Percentiles rank a stretch among this genome's conserved stretches.
These are phyloP conservation scores for Vaccinium macrocarpon DNA, from an alignment of 148 eudicot species.

Conservation along the genomic window DNA sequence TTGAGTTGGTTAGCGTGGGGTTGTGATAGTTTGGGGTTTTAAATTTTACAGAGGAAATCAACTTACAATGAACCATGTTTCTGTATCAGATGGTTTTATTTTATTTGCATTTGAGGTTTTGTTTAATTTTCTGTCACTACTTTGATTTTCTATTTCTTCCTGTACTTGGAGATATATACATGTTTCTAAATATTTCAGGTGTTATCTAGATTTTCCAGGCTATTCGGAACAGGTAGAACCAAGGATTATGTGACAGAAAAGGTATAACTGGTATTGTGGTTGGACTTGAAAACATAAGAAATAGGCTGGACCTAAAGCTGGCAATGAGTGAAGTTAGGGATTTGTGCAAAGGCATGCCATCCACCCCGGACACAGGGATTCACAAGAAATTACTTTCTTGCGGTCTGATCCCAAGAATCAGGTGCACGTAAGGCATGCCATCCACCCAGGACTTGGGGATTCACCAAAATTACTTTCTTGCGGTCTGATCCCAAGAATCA, in stretches of 20 bases:
- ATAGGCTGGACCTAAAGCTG: slow-evolving; percentile 6
- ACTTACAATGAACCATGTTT: background rate
- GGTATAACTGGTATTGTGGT: background rate
- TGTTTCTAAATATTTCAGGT: background rate
- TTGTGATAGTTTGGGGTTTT: background rate
- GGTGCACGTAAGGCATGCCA: too few species aligned
- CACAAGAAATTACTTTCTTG: too few species aligned
- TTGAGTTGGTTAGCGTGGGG: background rate
- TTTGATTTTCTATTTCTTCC: background rate
- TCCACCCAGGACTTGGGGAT: too few species aligned
- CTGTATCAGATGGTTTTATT: background rate
- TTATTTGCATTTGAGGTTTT: background rate
- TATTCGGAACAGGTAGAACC: background rate
- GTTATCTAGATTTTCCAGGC: background rate
- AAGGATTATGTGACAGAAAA: background rate
- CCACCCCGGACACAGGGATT: too few species aligned
- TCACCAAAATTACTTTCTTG: too few species aligned
- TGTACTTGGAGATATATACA: background rate
- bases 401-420: too few species aligned
- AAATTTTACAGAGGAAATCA: background rate
- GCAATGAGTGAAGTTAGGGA: background rate
- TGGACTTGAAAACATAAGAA: background rate
- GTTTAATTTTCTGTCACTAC: background rate
- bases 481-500: too few species aligned
- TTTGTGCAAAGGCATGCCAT: too few species aligned